Base-by-base conservation (phyloP, 2,329 filamentous ascomycete species). In the Trichothecium sympodiale region DNA sequence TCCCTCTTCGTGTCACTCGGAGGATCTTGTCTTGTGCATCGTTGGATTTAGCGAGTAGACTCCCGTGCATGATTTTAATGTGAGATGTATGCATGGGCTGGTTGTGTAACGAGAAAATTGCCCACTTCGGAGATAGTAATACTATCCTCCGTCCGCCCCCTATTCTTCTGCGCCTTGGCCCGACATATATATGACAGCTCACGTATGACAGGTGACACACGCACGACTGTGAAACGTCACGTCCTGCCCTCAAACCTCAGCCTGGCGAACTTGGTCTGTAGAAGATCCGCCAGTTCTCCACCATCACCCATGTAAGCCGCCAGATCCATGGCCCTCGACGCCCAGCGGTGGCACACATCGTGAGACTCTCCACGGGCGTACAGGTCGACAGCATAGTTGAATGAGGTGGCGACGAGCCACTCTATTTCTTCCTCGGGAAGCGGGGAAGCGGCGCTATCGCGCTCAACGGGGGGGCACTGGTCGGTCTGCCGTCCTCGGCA, bases 341-440 rank as follows among this genome's bases (percentile, higher is more conserved):
- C 72, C 81, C 82, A 87, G 26, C 55, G 52, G 42, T 64, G 69
- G 33, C 75, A 77, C 2, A 59, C 54, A 4, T 62, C 62, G 38
- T 74, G 67, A 17, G 13, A 10, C 23, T 80, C 65, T 2, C 67
- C 63, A 2, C 58, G 60, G 10, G 68, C 64, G 46, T 74, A 77
- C n/a, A 73, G 64, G 46, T 87, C 81, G 5, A 86, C 62, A 0
- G 72, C 77, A 40, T 77, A 76, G 45, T 88, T 88, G 54, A 82
- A 86, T 0, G 72, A 61, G 5, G 68, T 74, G 1, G 74, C 72
- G 0, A 76, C 74, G n/a, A 91, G 69, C 80, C 82, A 91, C 47
- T 86, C 78, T 1, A 88, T 57, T 49, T 91, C 84, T 4, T 71
- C 67, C 1, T 60, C 47, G 0, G 83, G 82, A 49, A 84, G 84